Conservation (phyloP, 768 basidiomycete genomes). For the Lyophyllum shimeji region DNA sequence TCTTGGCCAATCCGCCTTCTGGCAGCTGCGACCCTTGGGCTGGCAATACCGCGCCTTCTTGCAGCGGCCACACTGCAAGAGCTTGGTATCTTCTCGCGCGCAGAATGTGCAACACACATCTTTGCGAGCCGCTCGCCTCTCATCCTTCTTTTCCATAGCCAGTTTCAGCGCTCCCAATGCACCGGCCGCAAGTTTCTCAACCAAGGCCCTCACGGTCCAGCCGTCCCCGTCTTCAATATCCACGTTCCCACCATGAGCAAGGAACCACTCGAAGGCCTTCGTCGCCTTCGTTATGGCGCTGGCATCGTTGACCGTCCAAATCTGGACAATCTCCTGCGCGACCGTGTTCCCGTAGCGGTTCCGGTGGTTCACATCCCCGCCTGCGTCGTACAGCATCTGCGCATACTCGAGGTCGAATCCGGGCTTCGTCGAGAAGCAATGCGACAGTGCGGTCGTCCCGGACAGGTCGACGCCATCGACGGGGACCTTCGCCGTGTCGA, state of each 20-base stretch:
- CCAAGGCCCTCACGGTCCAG: conserved; percentile 24
- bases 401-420: conserved; percentile 40
- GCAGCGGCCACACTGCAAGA: conserved; percentile 33
- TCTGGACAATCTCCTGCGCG: conserved; percentile 36
- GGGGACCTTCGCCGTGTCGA: conserved; percentile 31
- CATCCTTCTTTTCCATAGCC: conserved; percentile 30
- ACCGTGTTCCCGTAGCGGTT: conserved; percentile 41
- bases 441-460: conserved; percentile 39
- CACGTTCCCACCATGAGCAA: conserved; percentile 41
- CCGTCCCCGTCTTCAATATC: conserved; percentile 41
- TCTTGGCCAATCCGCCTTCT: conserved; percentile 38
- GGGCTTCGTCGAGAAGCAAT: conserved; percentile 41
- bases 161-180: conserved; percentile 13
- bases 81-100: conserved; percentile 26
- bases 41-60: conserved; percentile 34
- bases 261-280: conserved; percentile 35
- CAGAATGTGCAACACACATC: conserved; percentile 33
- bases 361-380: conserved; percentile 38
- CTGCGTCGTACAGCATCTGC: conserved; percentile 40
- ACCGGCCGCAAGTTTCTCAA: conserved; percentile 2
- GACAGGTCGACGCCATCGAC: conserved; percentile 39
- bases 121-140: conserved; percentile 24
- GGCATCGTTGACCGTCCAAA: conserved; percentile 23
- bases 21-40: conserved; percentile 29
- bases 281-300: conserved; percentile 22